Evolutionary conservation across 129 eudicot species (phyloP).

Genomic region (Centaurea solstitialis): DNA sequence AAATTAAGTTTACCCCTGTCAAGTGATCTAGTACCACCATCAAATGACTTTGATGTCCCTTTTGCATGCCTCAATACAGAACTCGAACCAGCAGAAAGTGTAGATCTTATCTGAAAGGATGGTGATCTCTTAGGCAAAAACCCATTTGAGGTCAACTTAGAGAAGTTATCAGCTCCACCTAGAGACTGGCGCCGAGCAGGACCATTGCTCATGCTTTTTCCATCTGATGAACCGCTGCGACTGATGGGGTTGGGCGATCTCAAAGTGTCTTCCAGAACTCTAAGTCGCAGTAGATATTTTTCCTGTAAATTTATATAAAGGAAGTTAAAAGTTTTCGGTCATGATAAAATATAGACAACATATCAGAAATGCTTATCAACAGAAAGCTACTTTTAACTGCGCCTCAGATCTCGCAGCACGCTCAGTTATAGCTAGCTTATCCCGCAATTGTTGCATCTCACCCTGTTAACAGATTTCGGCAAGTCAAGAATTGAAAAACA

Average conservation of each 20-base stretch:
- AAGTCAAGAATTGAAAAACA: constrained; percentile 13
- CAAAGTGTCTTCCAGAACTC: constrained; percentile 84
- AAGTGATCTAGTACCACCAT: constrained; percentile 86
- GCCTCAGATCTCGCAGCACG: constrained; percentile 93
- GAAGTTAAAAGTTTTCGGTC: background rate
- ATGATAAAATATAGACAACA: constrained; percentile 2
- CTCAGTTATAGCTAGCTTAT: constrained; percentile 71
- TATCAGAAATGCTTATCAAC: background rate
- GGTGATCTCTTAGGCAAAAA: constrained; percentile 80
- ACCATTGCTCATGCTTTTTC: constrained; percentile 59
- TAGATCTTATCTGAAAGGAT: constrained; percentile 73
- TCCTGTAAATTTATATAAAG: constrained; percentile 43
- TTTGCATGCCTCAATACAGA: constrained; percentile 70
- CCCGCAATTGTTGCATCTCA: constrained; percentile 85
- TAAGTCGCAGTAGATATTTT: constrained; percentile 72
- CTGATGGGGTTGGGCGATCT: constrained; percentile 56
- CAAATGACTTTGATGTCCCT: constrained; percentile 91
- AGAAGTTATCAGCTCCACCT: constrained; percentile 83
- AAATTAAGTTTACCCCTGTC: constrained; percentile 70
- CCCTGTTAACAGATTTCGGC: constrained; percentile 49
- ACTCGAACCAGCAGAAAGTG: constrained; percentile 55
- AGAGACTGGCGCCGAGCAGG: constrained; percentile 78
- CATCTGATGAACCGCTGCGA: constrained; percentile 49
- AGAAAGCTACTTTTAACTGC: constrained; percentile 57
- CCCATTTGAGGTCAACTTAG: constrained; percentile 79